Base-by-base conservation (phyloP, 1,284 basidiomycete species). In the Tilletia setariae region DNA sequence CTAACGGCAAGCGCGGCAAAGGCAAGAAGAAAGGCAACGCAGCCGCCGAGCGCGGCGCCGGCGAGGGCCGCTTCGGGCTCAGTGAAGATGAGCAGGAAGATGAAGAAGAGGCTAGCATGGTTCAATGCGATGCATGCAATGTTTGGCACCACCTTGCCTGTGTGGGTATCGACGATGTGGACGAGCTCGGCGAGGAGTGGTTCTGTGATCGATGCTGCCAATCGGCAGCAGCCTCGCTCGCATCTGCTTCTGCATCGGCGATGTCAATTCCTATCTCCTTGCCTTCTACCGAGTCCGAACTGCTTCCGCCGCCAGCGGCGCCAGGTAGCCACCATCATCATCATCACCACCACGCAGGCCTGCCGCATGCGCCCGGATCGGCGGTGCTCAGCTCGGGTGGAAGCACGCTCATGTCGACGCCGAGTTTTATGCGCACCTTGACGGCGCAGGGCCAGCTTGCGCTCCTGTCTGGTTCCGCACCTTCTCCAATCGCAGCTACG, bases 141-240 rank as follows among this genome's bases (percentile, higher is more conserved):
- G 67, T 67, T 16, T 83, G 82, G 82, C 77, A 80, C 51, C 82
- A 83, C 64, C 68, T 82, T 63, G 70, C 73, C 2, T 83, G 82
- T 66, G 74, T 81, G 47, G 80, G 80, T 16, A 72, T 83, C 53
- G 68, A 69, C 43, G 73, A 71, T 28, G 76, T 76, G 43, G 76
- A 76, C 61, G 75, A 80, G 19, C 73, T 81, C 16, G 77, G 74
- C 40, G 79, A 79, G 49, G 76, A 81, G 30, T 83, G 82, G 82
- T 81, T 70, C 73, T 83, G 81, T 42, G 53, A 47, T 35, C 28
- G n/a, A 16, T 56, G 51, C 51, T 56, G 25, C 25, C 25, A 21
- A 6, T 7, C 46, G 6, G 46, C 46, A 19, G 46, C 19, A 16
- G 16, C 46, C 46, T n/a, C 21, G 46, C 46, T 49, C 11, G 35